Evolutionary conservation across 441 rosid species (phyloP).

Genomic region (Monsonia emarginata): DNA sequence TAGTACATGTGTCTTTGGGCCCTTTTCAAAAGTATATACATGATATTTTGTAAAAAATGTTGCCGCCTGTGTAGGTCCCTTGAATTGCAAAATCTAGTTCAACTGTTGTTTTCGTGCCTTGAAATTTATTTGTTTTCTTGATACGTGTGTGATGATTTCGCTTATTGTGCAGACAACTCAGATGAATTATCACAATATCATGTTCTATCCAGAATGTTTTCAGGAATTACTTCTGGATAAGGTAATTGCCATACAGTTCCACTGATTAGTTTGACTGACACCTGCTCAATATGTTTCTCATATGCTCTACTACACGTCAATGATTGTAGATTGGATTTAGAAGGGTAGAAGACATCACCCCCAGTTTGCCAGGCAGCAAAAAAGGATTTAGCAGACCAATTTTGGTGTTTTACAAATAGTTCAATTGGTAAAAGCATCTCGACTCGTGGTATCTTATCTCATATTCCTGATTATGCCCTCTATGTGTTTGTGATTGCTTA

Average conservation of each 20-base stretch:
- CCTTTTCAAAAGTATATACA: background rate
- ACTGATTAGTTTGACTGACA: background rate
- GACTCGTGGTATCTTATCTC: too few species aligned
- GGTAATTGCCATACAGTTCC: conserved; percentile 29
- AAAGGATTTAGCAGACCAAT: conserved; percentile 73
- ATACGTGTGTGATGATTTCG: background rate
- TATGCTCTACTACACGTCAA: background rate
- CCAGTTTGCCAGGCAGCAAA: conserved; percentile 50
- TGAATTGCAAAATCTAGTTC: background rate
- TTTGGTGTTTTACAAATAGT: conserved; percentile 65
- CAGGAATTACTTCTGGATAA: conserved; percentile 79
- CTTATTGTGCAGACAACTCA: conserved; percentile 48
- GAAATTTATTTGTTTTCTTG: background rate
- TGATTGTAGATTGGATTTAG: conserved; percentile 71
- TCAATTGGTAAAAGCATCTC: background rate
- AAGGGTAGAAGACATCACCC: conserved; percentile 58
- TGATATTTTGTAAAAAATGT: background rate
- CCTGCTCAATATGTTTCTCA: background rate
- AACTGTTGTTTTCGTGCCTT: background rate
- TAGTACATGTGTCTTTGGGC: background rate
- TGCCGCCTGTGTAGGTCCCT: background rate
- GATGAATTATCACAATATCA: conserved; percentile 38
- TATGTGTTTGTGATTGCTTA: too few species aligned
- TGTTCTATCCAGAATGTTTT: conserved; percentile 43
- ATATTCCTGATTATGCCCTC: too few species aligned